These are phyloP conservation scores for Adansonia rubrostipa DNA, from an alignment of 441 rosid genomes.

Conservation along the genomic window DNA sequence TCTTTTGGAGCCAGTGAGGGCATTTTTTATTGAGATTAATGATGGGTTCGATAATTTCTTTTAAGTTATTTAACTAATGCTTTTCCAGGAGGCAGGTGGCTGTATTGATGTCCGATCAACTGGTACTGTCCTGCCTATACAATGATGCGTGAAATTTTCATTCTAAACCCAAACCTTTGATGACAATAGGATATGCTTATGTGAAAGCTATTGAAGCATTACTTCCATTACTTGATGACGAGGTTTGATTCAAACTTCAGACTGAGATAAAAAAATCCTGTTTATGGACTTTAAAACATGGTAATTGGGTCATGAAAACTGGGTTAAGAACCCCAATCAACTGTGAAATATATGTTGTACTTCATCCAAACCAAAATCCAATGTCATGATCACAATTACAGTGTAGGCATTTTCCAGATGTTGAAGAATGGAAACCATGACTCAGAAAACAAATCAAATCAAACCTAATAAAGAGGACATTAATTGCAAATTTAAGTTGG, in stretches of 20 bases:
- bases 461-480: neutral
- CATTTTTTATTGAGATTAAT: constrained; percentile 9
- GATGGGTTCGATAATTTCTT: neutral
- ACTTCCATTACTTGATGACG: neutral
- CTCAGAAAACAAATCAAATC: neutral
- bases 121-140: neutral
- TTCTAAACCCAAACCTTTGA: neutral
- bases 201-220: neutral
- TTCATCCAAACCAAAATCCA: neutral
- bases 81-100: neutral
- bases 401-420: neutral
- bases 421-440: neutral
- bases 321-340: neutral
- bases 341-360: neutral
- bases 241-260: neutral
- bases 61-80: neutral
- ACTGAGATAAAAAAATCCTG: neutral
- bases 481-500: neutral
- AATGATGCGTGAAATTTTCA: neutral
- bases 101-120: neutral
- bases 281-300: constrained; percentile 1
- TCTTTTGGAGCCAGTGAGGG: neutral
- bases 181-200: neutral
- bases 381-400: neutral
- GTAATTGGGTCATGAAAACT: neutral